These are phyloP conservation scores for Claviceps digitariae DNA, from an alignment of 2,329 filamentous ascomycete species.

Conservation along the genomic window DNA sequence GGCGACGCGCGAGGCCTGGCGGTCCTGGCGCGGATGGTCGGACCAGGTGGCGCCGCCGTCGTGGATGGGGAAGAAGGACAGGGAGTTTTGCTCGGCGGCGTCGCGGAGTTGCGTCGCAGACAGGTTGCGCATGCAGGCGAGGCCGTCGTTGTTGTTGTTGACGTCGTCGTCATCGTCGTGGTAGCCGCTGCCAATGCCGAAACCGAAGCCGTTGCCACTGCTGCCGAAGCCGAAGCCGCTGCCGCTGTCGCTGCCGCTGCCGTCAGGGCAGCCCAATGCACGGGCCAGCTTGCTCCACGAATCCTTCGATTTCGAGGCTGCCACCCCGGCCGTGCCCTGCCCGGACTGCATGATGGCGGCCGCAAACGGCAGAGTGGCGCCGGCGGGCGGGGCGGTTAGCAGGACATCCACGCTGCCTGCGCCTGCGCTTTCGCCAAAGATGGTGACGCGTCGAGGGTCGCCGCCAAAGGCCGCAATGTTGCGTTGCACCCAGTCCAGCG, in stretches of 20 bases:
- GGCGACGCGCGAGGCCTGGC: slow-evolving; percentile 8
- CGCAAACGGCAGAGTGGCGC: slow-evolving; percentile 14
- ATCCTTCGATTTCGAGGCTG: neutral
- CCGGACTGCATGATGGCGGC: slow-evolving; percentile 17
- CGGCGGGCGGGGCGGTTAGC: slow-evolving; percentile 1
- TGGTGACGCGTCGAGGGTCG: slow-evolving; percentile 46
- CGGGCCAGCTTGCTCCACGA: neutral
- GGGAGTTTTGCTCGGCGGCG: slow-evolving; percentile 7
- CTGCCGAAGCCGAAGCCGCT: slow-evolving; percentile 8
- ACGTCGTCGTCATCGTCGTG: too few relatives aligned
- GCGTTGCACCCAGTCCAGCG: slow-evolving; percentile 47
- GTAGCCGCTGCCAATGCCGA: neutral
- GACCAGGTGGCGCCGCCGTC: slow-evolving; percentile 12
- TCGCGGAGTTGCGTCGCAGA: slow-evolving; percentile 9
- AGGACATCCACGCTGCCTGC: neutral
- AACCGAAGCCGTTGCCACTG: too few relatives aligned
- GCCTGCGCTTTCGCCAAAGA: slow-evolving; percentile 1
- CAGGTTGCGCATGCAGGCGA: slow-evolving; percentile 14
- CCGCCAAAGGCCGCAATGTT: slow-evolving; percentile 54
- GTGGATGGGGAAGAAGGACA: slow-evolving; percentile 11
- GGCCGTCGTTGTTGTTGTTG: neutral
- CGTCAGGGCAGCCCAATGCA: neutral
- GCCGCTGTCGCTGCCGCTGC: neutral
- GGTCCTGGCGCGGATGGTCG: slow-evolving; percentile 6
- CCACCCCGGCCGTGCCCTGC: slow-evolving; percentile 1